phyloP scores from a whole-genome alignment of 1,284 basidiomycete species.

The Irpex rosettiformis region DNA sequence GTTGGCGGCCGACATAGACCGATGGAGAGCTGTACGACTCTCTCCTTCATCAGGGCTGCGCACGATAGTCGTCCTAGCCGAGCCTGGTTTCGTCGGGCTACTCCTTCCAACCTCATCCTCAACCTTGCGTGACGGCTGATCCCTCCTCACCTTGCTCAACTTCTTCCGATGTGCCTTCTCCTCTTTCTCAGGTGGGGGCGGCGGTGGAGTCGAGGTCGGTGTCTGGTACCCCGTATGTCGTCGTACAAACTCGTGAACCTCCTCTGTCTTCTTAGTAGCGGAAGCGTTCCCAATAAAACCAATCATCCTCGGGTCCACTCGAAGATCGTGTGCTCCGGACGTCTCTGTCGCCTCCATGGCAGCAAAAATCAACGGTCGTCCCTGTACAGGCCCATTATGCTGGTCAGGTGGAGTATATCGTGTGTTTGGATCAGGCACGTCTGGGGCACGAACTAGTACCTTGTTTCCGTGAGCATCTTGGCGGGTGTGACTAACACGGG shows the following conservation, averaged over 20 bases:
- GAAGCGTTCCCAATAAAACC: conserved; percentile 9
- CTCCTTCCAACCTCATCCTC: conserved; percentile 5
- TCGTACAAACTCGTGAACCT: conserved; percentile 7
- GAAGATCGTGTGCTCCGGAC: conserved; percentile 10
- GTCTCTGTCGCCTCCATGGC: conserved; percentile 20
- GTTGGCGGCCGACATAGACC: neutral
- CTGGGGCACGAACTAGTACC: neutral
- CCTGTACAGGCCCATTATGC: conserved; percentile 22
- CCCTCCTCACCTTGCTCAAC: conserved; percentile 24
- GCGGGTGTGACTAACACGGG: neutral
- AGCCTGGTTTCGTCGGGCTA: neutral
- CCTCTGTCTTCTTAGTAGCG: conserved; percentile 5
- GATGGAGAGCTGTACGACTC: neutral
- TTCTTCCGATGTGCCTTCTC: conserved; percentile 13
- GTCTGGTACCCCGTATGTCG: neutral
- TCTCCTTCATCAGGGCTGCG: neutral
- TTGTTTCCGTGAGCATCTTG: neutral
- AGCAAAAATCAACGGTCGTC: conserved; percentile 30
- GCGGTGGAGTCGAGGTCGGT: conserved; percentile 11
- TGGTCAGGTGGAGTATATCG: conserved; percentile 6
- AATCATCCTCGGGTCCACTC: conserved; percentile 15
- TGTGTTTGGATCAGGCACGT: neutral
- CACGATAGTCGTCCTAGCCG: neutral
- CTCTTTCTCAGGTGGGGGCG: conserved; percentile 5
- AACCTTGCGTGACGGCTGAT: conserved; percentile 13